A percentile compares a stretch with the other conserved stretches of the same genome.
These are phyloP conservation scores for Didymella pinodella DNA, from an alignment of 2,329 filamentous ascomycete species.

Conservation along the genomic window DNA sequence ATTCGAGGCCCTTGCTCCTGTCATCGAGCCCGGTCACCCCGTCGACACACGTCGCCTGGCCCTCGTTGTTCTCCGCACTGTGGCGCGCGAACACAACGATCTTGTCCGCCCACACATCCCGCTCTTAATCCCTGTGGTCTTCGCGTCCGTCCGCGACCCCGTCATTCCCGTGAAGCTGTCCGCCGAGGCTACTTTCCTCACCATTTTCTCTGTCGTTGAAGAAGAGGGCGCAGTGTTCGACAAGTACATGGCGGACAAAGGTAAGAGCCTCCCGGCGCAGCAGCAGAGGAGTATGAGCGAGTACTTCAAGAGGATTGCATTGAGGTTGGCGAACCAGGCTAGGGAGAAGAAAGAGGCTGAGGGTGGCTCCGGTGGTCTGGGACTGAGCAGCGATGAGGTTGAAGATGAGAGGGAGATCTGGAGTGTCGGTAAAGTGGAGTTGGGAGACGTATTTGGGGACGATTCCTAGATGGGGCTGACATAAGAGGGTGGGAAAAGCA, in stretches of 20 bases:
- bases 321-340: conserved; percentile 84
- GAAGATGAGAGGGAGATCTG: conserved; percentile 96
- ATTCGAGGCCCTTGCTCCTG: conserved; percentile 77
- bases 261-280: conserved; percentile 70
- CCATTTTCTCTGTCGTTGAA: conserved; percentile 88
- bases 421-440: conserved; percentile 90
- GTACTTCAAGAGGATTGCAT: conserved; percentile 93
- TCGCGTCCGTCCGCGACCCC: conserved; percentile 86
- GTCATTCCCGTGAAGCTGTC: conserved; percentile 96
- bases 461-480: conserved; percentile 17
- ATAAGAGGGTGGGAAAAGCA: conserved; percentile 9
- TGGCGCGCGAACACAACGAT: conserved; percentile 80
- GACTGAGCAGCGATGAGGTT: conserved; percentile 85
- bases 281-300: conserved; percentile 91
- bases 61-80: conserved; percentile 86
- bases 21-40: conserved; percentile 79
- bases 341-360: conserved; percentile 90
- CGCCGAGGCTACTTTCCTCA: conserved; percentile 91
- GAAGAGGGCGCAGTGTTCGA: conserved; percentile 88
- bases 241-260: conserved; percentile 79
- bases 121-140: conserved; percentile 82
- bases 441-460: conserved; percentile 64
- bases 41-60: conserved; percentile 85
- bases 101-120: conserved; percentile 82
- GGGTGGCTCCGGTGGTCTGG: conserved; percentile 84